phyloP scores from a whole-genome alignment of 441 rosid genomes.

The Eutrema salsugineum region DNA sequence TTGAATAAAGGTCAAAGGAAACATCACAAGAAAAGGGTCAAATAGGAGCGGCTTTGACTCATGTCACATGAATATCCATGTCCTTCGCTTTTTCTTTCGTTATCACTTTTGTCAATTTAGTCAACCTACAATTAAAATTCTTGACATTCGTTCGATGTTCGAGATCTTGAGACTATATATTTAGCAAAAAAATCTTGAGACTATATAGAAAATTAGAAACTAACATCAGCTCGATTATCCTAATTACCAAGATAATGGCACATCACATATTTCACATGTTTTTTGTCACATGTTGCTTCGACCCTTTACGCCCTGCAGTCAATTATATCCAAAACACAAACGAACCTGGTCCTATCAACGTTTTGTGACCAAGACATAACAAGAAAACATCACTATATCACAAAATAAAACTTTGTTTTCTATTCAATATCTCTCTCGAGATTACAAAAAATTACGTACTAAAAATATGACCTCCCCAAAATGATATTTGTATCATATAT shows the following conservation, averaged over 20 bases:
- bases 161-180: neutral
- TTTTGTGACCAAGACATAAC: neutral
- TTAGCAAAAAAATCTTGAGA: too few relatives aligned
- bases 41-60: slow-evolving; percentile 1
- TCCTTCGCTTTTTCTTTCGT: neutral
- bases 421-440: neutral
- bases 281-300: neutral
- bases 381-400: neutral
- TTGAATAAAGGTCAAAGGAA: slow-evolving; percentile 21
- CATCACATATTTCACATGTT: slow-evolving; percentile 8
- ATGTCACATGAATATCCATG: slow-evolving; percentile 19
- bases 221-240: neutral
- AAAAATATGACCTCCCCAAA: too few relatives aligned
- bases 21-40: slow-evolving; percentile 17
- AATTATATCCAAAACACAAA: neutral
- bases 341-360: neutral
- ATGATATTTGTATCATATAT: too few relatives aligned
- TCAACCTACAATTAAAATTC: neutral
- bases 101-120: slow-evolving; percentile 4
- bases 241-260: neutral
- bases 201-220: too few relatives aligned
- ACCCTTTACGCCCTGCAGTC: neutral
- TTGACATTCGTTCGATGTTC: neutral
- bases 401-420: too few relatives aligned
- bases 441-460: too few relatives aligned